Conservation (phyloP, 192 early-diverging fungal species). For the Dissophora globulifera region DNA sequence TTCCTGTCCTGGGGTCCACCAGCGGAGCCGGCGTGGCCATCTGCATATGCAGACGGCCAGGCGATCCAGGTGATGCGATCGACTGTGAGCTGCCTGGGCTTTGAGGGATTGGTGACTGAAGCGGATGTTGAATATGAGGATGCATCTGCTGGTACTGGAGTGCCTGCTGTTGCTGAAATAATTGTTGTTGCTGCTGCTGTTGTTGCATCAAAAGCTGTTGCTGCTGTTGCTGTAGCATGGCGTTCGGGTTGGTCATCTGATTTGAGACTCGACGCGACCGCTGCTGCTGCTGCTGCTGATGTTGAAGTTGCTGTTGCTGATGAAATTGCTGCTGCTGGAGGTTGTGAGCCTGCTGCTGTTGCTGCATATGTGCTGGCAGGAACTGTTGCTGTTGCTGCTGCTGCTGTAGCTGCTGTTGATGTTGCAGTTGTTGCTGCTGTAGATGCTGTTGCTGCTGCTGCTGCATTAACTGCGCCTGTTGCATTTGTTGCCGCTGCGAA, state of each 20-base stretch:
- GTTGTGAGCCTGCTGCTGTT: constrained; percentile 15
- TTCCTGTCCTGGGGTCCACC: constrained; percentile 18
- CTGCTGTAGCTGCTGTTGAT: constrained; percentile 14
- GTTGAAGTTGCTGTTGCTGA: constrained; percentile 20
- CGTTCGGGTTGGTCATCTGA: constrained; percentile 20
- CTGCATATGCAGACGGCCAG: constrained; percentile 17
- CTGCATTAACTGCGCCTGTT: constrained; percentile 17
- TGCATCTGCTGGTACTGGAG: constrained; percentile 41
- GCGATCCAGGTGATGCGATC: constrained; percentile 42
- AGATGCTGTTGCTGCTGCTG: constrained; percentile 31
- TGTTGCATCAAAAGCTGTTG: constrained; percentile 35
- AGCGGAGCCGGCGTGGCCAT: constrained; percentile 1
- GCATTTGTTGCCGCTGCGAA: constrained; percentile 13
- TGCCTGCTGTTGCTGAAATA: constrained; percentile 44
- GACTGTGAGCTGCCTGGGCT: constrained; percentile 38
- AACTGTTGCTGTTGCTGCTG: constrained; percentile 24
- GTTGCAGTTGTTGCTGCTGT: constrained; percentile 9
- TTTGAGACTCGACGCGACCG: constrained; percentile 24
- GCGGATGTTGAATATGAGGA: constrained; percentile 24
- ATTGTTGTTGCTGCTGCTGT: constrained; percentile 45
- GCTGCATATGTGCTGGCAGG: constrained; percentile 1
- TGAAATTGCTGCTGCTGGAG: constrained; percentile 20
- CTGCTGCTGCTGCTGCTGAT: constrained; percentile 7
- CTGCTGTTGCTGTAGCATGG: constrained; percentile 30
- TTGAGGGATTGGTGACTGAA: constrained; percentile 18